Evolutionary conservation across 2,329 filamentous ascomycete genomes (phyloP).

Genomic region (Aspergillus sp.): DNA sequence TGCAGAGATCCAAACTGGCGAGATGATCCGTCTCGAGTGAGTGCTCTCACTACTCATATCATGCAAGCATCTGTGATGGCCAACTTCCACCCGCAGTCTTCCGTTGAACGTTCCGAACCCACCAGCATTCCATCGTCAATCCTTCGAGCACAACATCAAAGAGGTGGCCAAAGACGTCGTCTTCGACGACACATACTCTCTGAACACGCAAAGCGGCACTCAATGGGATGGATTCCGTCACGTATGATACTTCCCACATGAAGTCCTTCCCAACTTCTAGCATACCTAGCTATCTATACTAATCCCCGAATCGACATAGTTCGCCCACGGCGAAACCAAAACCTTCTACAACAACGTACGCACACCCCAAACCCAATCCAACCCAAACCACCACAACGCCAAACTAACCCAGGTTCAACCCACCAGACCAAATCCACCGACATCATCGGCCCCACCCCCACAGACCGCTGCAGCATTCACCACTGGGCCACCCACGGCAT

Average conservation of each 20-base stretch:
- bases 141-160: constrained; percentile 59
- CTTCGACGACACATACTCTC: constrained; percentile 48
- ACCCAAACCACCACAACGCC: neutral
- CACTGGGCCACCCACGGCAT: constrained; percentile 47
- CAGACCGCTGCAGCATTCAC: constrained; percentile 46
- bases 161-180: constrained; percentile 35
- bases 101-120: constrained; percentile 56
- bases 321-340: constrained; percentile 40
- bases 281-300: neutral
- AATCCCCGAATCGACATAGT: constrained; percentile 25
- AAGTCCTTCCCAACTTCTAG: neutral
- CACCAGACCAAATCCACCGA: constrained; percentile 37
- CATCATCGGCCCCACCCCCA: constrained; percentile 36
- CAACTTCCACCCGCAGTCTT: constrained; percentile 39
- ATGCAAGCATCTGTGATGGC: neutral
- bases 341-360: constrained; percentile 47
- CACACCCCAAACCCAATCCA: neutral
- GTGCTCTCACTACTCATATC: constrained; percentile 6
- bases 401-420: neutral
- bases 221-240: constrained; percentile 57
- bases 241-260: constrained; percentile 26
- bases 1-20: constrained; percentile 57
- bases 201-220: constrained; percentile 54
- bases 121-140: constrained; percentile 56
- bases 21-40: constrained; percentile 58